A percentile compares a stretch with the other conserved stretches of the same genome.
Evolutionary conservation across 2,329 filamentous ascomycete genomes (phyloP).

Genomic region (Aspergillus vadensis): DNA sequence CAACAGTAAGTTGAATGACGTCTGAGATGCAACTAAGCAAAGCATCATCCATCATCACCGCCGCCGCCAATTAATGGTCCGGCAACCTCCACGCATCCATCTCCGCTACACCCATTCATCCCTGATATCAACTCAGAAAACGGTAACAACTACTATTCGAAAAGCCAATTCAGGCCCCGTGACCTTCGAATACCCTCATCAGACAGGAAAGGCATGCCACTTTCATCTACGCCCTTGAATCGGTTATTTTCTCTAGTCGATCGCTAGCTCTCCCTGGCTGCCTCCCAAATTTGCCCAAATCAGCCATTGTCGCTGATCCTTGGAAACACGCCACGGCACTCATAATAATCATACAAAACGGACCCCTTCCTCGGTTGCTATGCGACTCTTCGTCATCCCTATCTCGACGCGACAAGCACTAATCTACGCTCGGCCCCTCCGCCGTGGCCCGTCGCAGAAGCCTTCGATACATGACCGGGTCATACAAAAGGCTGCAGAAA

Average conservation of each 20-base stretch:
- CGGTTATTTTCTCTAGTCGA: slow-evolving; percentile 22
- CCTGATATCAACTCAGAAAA: background rate
- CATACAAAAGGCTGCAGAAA: slow-evolving; percentile 69
- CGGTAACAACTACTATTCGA: background rate
- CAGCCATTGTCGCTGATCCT: slow-evolving; percentile 11
- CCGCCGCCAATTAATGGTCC: background rate
- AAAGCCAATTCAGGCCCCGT: background rate
- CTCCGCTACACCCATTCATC: background rate
- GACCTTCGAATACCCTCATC: background rate
- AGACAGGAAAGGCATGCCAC: slow-evolving; percentile 26
- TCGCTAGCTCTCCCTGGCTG: slow-evolving; percentile 24
- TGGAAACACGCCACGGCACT: background rate
- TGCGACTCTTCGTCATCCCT: slow-evolving; percentile 93
- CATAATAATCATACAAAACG: background rate
- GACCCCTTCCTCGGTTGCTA: slow-evolving; percentile 45
- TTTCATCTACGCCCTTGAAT: slow-evolving; percentile 19
- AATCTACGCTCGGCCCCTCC: slow-evolving; percentile 82
- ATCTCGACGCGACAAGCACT: slow-evolving; percentile 88
- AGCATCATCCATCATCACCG: background rate
- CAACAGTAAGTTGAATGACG: slow-evolving; percentile 14
- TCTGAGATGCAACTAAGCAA: slow-evolving; percentile 6
- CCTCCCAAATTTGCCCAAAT: slow-evolving; percentile 5
- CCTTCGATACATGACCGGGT: slow-evolving; percentile 68
- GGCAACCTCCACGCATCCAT: background rate
- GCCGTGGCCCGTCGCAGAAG: slow-evolving; percentile 56